Evolutionary conservation across 352 stramenopile species (phyloP), one percentile per base, ranked within the genome.

Genomic region (Phytophthora pistaciae): DNA sequence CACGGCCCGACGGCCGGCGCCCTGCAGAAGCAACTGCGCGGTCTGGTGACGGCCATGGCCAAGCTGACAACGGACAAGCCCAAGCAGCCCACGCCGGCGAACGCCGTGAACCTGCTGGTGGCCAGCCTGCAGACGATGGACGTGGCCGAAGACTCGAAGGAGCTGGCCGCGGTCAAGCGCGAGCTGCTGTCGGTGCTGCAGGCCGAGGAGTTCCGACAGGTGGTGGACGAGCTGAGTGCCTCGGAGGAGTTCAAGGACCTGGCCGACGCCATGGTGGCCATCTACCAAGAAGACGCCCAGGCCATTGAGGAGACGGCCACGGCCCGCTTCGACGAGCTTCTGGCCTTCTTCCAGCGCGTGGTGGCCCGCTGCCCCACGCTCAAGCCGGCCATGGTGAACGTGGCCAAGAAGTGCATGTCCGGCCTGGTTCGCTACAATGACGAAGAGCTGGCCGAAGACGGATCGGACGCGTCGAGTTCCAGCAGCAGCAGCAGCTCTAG

Each of bases 31-130:
- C 81, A 85, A 25, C 67, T 91, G 36, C 77, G 66, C 23, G 78
- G 74, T 3, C 64, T 91, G 8, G 80, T 90, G n/a, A 68, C 81
- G 16, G 82, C 82, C 33, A 82, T 91, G 65, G 70, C 79, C 20
- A 87, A 85, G 71, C 68, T 90, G 10, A 76, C 79, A 27, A 77
- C 78, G 44, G 68, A 77, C 44, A 67, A 85, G 60, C 72, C 68
- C 27, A 75, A 83, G 70, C 62, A 78, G 64, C 68, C 72, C 40
- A 85, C 79, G 18, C 69, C 86, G 1, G 63, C 62, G 31, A 77
- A 82, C 29, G 70, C 79, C 18, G 60, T 91, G 53, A 77, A 81
- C 55, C 65, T 79, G 57, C 49, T 91, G 25, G 46, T 75, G 49
- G 71, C 66, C 29, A 79, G 64, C 27, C 71, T 92, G 40, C 54